Evolutionary conservation across 1,139 yeast species (phyloP).

Genomic region (Debaryomyces nepalensis): DNA sequence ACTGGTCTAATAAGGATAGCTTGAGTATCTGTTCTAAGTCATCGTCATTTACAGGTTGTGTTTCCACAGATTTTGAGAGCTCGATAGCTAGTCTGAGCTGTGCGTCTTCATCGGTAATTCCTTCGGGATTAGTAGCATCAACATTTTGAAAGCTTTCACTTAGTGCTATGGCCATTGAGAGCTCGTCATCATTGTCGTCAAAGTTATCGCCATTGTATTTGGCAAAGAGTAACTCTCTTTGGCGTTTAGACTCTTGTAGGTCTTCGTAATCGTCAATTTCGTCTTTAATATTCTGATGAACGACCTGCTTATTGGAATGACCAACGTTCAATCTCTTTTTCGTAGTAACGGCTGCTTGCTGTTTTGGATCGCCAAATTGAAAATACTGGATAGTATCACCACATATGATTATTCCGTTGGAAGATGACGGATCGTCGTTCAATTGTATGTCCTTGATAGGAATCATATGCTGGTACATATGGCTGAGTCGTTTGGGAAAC

Average conservation of each 20-base stretch:
- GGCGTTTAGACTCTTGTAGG: conserved; percentile 23
- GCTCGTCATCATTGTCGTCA: conserved; percentile 50
- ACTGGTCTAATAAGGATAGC: conserved; percentile 24
- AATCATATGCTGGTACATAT: conserved; percentile 28
- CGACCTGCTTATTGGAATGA: conserved; percentile 22
- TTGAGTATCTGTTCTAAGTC: conserved; percentile 21
- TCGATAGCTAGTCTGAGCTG: conserved; percentile 32
- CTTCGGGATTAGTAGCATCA: conserved; percentile 3
- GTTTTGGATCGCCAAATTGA: conserved; percentile 51
- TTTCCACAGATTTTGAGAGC: conserved; percentile 22
- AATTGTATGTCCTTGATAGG: conserved; percentile 51
- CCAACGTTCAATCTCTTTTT: conserved; percentile 27
- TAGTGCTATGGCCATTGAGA: conserved; percentile 57
- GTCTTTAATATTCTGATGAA: conserved; percentile 33
- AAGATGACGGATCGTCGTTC: conserved; percentile 44
- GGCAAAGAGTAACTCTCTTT: conserved; percentile 35
- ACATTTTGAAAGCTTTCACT: conserved; percentile 39
- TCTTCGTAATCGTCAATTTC: conserved; percentile 44
- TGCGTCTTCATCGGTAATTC: conserved; percentile 23
- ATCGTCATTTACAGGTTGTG: conserved; percentile 15
- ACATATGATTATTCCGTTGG: conserved; percentile 59
- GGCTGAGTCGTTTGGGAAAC: conserved; percentile 45
- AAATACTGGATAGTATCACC: conserved; percentile 66
- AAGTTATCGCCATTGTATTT: conserved; percentile 50
- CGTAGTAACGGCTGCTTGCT: neutral